A percentile compares a stretch with the other conserved stretches of the same genome.
phyloP scores from a whole-genome alignment of 345 rosid species.

The Corchorus olitorius region DNA sequence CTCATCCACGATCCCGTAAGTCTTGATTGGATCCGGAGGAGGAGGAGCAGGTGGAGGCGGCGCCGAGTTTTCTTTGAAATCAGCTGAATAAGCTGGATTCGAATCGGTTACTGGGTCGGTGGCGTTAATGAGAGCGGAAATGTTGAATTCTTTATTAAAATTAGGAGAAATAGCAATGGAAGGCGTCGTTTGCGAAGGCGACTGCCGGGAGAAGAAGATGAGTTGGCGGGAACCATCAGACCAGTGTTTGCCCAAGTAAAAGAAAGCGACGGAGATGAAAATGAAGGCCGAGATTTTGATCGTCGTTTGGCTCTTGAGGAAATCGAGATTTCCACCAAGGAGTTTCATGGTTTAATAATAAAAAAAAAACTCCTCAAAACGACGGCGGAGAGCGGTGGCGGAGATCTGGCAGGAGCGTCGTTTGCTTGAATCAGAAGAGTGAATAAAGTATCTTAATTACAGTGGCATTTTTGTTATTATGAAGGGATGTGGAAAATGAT shows the following conservation, averaged over 20 bases:
- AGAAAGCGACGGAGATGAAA: constrained; percentile 63
- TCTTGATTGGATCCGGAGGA: constrained; percentile 36
- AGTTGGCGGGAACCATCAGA: constrained; percentile 67
- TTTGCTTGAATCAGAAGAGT: not conserved
- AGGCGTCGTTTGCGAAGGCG: constrained; percentile 25
- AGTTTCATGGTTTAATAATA: constrained; percentile 60
- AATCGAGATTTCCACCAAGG: constrained; percentile 31
- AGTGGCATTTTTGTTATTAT: constrained; percentile 16
- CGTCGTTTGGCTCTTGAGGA: constrained; percentile 40
- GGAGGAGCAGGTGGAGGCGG: constrained; percentile 43
- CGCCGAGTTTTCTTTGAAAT: not conserved
- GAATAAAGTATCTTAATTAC: too few relatives aligned
- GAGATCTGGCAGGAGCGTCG: not conserved
- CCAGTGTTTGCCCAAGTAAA: constrained; percentile 90
- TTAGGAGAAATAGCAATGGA: constrained; percentile 67
- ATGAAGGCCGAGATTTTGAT: constrained; percentile 52
- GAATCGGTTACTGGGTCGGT: constrained; percentile 10
- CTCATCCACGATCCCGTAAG: constrained; percentile 74
- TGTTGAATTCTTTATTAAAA: constrained; percentile 42
- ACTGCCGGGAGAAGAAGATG: constrained; percentile 63
- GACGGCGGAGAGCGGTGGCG: constrained; percentile 15
- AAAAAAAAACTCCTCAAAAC: not conserved
- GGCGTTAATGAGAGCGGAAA: constrained; percentile 50
- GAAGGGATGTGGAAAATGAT: not conserved
- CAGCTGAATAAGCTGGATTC: not conserved